phyloP scores from a whole-genome alignment of 2,329 filamentous ascomycete species.

The Tolypocladium endophyticum region DNA sequence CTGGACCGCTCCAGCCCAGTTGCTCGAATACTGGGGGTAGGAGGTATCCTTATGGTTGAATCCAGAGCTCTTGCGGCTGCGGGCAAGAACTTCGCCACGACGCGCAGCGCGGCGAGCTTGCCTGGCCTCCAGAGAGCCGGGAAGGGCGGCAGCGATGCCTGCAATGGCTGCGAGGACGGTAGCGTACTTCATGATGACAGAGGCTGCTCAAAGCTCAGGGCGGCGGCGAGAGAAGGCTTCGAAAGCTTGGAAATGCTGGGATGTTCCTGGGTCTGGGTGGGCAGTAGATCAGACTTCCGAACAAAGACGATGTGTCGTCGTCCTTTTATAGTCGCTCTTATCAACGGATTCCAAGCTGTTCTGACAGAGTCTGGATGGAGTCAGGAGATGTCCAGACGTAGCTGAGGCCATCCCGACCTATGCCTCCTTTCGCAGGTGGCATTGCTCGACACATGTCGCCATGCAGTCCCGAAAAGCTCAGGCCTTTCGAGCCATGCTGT shows the following conservation, averaged over 20 bases:
- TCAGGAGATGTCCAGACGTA: no score
- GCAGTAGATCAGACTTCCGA: neutral
- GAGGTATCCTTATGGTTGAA: slow-evolving; percentile 7
- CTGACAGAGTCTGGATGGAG: neutral
- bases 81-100: neutral
- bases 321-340: neutral
- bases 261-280: neutral
- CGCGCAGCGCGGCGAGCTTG: neutral
- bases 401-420: neutral
- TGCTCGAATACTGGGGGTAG: slow-evolving; percentile 13
- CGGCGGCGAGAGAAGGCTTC: neutral
- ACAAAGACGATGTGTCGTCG: neutral
- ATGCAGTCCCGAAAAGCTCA: neutral
- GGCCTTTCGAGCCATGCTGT: neutral
- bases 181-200: slow-evolving; percentile 7
- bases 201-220: neutral
- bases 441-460: neutral
- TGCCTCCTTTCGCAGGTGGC: neutral
- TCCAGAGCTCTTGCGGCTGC: slow-evolving; percentile 1
- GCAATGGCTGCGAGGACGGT: slow-evolving; percentile 6
- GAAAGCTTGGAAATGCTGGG: neutral
- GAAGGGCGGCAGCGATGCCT: slow-evolving; percentile 7
- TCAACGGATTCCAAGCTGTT: no score
- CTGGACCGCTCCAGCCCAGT: slow-evolving; percentile 19
- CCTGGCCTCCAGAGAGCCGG: neutral